Conservation (phyloP, 192 early-diverging fungal species). For the Coemansia sp. region DNA sequence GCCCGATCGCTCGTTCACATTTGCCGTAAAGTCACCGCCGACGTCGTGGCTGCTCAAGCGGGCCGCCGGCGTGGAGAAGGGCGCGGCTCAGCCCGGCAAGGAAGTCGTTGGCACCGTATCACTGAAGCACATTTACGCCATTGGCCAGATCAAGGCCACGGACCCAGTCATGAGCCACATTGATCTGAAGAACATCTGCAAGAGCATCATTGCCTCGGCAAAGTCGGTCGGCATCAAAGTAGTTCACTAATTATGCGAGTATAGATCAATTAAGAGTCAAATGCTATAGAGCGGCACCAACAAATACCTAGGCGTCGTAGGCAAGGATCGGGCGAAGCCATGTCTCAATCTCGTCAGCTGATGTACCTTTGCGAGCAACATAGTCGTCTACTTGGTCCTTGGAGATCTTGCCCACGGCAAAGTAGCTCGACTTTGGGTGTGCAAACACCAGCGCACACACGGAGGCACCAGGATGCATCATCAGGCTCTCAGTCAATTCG, state of each 20-base stretch:
- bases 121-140: constrained; percentile 93
- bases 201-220: constrained; percentile 73
- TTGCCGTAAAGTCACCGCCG: constrained; percentile 81
- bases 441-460: constrained; percentile 79
- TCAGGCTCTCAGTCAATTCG: constrained; percentile 85
- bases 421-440: constrained; percentile 78
- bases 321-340: constrained; percentile 74
- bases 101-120: constrained; percentile 75
- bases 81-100: constrained; percentile 73
- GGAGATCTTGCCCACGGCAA: constrained; percentile 93
- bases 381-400: constrained; percentile 88
- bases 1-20: constrained; percentile 90
- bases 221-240: constrained; percentile 83
- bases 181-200: constrained; percentile 66
- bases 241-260: constrained; percentile 56
- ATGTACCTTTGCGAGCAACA: constrained; percentile 65
- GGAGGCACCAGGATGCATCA: constrained; percentile 89
- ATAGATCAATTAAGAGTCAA: not conserved
- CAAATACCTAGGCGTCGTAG: constrained; percentile 49
- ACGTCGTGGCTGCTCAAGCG: constrained; percentile 84
- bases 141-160: constrained; percentile 83
- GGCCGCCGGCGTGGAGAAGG: constrained; percentile 87
- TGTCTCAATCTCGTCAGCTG: constrained; percentile 64
- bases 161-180: constrained; percentile 77
- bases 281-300: not conserved